These are phyloP conservation scores for sweet orange (Citrus sinensis) DNA, from an alignment of 345 rosid species.

Conservation along the genomic window DNA sequence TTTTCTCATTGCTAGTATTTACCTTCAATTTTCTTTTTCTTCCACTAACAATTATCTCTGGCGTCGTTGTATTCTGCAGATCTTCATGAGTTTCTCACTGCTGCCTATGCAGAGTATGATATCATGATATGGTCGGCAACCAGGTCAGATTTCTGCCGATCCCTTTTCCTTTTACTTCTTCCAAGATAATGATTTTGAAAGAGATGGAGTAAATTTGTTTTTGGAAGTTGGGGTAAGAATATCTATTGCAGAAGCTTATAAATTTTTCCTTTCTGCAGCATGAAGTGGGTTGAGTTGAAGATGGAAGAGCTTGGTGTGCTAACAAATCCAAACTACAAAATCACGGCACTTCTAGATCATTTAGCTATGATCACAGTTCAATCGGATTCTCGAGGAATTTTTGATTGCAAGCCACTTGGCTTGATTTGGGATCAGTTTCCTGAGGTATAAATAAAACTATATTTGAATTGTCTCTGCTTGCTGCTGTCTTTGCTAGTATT, in stretches of 20 bases:
- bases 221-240: neutral
- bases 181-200: neutral
- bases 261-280: constrained; percentile 41
- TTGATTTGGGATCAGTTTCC: constrained; percentile 88
- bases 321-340: constrained; percentile 79
- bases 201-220: neutral
- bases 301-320: constrained; percentile 97
- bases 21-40: neutral
- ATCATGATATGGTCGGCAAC: constrained; percentile 99
- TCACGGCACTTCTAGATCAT: constrained; percentile 91
- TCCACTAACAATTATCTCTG: constrained; percentile 8
- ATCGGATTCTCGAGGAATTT: constrained; percentile 76
- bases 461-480: neutral
- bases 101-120: constrained; percentile 86
- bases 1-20: neutral
- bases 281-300: constrained; percentile 98
- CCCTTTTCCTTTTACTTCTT: neutral
- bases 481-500: neutral
- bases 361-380: constrained; percentile 94
- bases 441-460: constrained; percentile 42
- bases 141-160: constrained; percentile 37
- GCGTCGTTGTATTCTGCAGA: constrained; percentile 39
- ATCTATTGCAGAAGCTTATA: neutral
- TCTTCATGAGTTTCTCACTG: constrained; percentile 96
- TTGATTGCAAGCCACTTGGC: constrained; percentile 95